Evolutionary conservation across 139 green algal species (phyloP).

Genomic region (Ettlia oleoabundans): DNA sequence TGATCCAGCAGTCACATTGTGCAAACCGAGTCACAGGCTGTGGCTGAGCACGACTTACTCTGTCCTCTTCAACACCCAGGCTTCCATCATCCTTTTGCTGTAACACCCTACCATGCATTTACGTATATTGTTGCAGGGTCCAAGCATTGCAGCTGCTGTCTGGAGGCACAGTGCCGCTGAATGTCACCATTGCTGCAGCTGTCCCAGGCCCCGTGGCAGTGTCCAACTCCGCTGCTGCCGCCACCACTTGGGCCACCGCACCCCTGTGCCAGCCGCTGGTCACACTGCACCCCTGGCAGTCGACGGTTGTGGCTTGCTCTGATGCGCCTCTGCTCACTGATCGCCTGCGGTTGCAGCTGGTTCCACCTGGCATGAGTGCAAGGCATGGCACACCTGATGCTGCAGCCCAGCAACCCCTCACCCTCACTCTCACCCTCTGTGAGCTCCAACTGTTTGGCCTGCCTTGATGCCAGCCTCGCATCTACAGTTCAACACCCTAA

Average conservation of each 20-base stretch:
- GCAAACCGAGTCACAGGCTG: too few relatives aligned
- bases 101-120: too few relatives aligned
- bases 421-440: not conserved
- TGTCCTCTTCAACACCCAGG: too few relatives aligned
- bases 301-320: not conserved
- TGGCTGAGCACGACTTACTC: too few relatives aligned
- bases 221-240: not conserved
- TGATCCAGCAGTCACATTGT: too few relatives aligned
- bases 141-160: not conserved
- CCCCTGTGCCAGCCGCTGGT: not conserved
- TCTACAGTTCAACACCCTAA: too few relatives aligned
- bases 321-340: not conserved
- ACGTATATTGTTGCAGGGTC: too few relatives aligned
- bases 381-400: not conserved
- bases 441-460: not conserved
- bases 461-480: not conserved
- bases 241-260: not conserved
- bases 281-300: conserved; percentile 1
- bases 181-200: not conserved
- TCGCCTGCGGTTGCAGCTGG: not conserved
- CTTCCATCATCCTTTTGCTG: too few relatives aligned
- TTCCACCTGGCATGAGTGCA: not conserved
- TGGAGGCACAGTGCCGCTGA: not conserved
- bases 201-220: not conserved
- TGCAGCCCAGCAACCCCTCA: not conserved